Conservation (phyloP, 768 basidiomycete genomes). For the Lactarius deliciosus region DNA sequence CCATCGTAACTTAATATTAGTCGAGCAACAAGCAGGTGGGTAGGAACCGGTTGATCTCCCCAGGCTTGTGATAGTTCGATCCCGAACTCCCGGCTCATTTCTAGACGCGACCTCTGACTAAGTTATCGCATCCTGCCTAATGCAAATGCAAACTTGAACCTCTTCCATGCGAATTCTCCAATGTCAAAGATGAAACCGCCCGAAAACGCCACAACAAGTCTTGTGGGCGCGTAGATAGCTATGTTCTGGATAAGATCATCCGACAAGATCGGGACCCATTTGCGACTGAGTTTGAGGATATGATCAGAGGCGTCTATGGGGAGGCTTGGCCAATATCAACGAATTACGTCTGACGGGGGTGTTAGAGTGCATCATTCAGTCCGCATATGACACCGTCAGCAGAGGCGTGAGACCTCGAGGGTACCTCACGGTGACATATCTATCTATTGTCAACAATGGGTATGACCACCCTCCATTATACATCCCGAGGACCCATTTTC, state of each 20-base stretch:
- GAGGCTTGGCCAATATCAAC: neutral
- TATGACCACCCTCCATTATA: neutral
- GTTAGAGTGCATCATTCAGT: neutral
- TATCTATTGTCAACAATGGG: neutral
- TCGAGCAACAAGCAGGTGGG: neutral
- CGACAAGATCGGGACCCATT: conserved; percentile 2
- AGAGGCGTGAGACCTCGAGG: neutral
- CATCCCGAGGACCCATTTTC: neutral
- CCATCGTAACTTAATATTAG: neutral
- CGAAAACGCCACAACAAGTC: neutral
- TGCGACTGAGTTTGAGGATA: neutral
- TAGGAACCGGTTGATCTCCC: neutral
- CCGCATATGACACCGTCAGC: neutral
- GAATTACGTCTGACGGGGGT: neutral
- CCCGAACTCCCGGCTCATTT: neutral
- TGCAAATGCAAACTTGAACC: neutral
- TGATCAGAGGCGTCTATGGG: neutral
- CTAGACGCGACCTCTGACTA: neutral
- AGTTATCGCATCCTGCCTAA: too few species aligned
- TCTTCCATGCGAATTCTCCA: neutral
- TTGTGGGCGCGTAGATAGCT: neutral
- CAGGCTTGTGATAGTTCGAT: neutral
- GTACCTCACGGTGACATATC: neutral
- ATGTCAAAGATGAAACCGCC: neutral
- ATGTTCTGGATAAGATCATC: neutral